These are phyloP conservation scores for Malus hybrid DNA, from an alignment of 331 rosid species.

Conservation along the genomic window DNA sequence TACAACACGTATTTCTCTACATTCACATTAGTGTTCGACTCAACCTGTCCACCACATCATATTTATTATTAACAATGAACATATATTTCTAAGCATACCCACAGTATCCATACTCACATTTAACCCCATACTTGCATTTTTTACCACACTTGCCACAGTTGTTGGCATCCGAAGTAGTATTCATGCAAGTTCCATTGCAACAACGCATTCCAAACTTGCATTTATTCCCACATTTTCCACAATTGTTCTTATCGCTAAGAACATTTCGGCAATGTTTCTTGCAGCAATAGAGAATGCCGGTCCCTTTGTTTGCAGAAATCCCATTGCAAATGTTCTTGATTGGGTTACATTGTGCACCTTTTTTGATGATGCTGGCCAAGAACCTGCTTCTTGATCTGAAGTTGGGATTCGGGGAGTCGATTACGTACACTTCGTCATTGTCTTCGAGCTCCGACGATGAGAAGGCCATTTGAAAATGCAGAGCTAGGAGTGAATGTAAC, in stretches of 20 bases:
- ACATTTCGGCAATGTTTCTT: constrained; percentile 66
- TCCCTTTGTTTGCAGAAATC: constrained; percentile 51
- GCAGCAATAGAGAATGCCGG: constrained; percentile 52
- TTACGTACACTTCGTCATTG: constrained; percentile 22
- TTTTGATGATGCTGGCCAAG: constrained; percentile 40
- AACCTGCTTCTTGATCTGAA: constrained; percentile 41
- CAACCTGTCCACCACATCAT: background rate
- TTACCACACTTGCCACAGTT: constrained; percentile 55
- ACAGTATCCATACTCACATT: constrained; percentile 34
- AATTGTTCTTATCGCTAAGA: constrained; percentile 55
- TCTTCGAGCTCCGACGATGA: constrained; percentile 21
- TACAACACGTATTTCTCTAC: background rate
- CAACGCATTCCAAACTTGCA: constrained; percentile 46
- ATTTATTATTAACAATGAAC: background rate
- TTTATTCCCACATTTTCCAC: constrained; percentile 46
- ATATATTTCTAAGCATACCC: constrained; percentile 33
- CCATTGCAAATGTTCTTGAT: constrained; percentile 44
- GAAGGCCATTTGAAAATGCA: constrained; percentile 22
- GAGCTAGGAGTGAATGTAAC: constrained; percentile 8
- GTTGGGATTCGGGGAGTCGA: constrained; percentile 24
- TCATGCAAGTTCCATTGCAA: constrained; percentile 43
- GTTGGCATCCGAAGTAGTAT: constrained; percentile 12
- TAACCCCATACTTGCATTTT: constrained; percentile 34
- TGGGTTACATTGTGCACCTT: constrained; percentile 36
- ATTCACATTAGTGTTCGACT: background rate